A percentile compares a stretch with the other conserved stretches of the same genome.
Evolutionary conservation across 169 alveolate genomes (phyloP).

Genomic region (Fabrea salina): DNA sequence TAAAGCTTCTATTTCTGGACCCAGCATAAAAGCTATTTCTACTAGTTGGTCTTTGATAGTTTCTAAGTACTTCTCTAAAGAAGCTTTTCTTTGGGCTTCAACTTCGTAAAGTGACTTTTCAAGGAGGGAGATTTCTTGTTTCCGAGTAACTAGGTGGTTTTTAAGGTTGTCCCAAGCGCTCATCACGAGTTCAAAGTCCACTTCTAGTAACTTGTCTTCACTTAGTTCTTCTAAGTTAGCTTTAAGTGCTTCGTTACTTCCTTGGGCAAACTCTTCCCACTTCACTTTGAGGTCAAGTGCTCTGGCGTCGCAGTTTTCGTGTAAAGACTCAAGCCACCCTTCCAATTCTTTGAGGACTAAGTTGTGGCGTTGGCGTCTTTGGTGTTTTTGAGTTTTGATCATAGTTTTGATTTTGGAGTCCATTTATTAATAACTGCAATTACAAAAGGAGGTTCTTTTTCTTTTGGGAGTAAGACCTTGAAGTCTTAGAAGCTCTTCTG

Average conservation of each 20-base stretch:
- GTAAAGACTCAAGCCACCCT: not conserved
- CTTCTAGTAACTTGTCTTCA: not conserved
- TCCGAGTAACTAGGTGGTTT: not conserved
- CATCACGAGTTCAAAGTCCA: not conserved
- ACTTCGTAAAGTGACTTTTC: not conserved
- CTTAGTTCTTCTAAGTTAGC: not conserved
- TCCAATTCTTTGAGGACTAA: not conserved
- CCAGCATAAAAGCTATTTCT: conserved; percentile 24
- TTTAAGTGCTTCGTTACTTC: not conserved
- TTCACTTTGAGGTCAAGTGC: not conserved
- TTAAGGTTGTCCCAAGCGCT: not conserved
- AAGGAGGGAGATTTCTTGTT: not conserved
- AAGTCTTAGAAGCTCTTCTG: no score
- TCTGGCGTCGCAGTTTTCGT: not conserved
- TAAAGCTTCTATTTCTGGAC: conserved; percentile 14
- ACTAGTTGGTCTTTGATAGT: not conserved
- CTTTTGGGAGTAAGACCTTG: no score
- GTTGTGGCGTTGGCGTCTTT: conserved; percentile 4
- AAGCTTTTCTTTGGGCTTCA: not conserved
- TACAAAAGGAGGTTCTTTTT: no score
- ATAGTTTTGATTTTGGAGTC: conserved; percentile 9
- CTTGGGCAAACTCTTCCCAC: conserved; percentile 14
- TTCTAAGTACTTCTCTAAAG: not conserved
- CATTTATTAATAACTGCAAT: no score
- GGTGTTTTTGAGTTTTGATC: conserved; percentile 26